A percentile compares a stretch with the other conserved stretches of the same genome.
Conservation (phyloP, 768 basidiomycete species). For the Flagelloscypha sp. region DNA sequence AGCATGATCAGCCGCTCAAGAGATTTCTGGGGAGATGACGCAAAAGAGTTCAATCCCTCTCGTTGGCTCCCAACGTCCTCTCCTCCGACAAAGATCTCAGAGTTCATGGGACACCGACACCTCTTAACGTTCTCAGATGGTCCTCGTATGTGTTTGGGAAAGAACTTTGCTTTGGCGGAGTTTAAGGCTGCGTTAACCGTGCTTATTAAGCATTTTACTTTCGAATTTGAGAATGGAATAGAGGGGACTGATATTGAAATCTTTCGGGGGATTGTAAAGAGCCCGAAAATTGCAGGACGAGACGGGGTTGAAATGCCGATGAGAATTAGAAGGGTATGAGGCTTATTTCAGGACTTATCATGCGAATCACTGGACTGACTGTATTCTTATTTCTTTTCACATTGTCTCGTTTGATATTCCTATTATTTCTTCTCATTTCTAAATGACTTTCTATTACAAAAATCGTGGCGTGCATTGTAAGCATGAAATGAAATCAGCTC, state of each 20-base stretch:
- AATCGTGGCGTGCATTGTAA: too few species aligned
- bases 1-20: conserved; percentile 30
- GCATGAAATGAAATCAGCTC: too few species aligned
- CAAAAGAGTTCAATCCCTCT: conserved; percentile 33
- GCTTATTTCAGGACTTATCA: too few species aligned
- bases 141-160: conserved; percentile 34
- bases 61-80: conserved; percentile 32
- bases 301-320: conserved; percentile 22
- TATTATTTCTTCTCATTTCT: too few species aligned
- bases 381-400: too few species aligned
- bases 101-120: conserved; percentile 29
- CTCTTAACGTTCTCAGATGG: conserved; percentile 39
- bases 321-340: conserved; percentile 23
- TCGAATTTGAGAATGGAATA: conserved; percentile 28
- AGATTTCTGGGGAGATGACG: conserved; percentile 36
- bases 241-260: conserved; percentile 28
- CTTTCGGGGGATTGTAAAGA: conserved; percentile 21
- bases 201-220: conserved; percentile 32
- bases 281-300: conserved; percentile 27
- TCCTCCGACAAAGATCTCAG: conserved; percentile 20
- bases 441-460: too few species aligned
- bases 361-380: too few species aligned
- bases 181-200: conserved; percentile 36
- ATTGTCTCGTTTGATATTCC: too few species aligned
- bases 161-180: conserved; percentile 31